phyloP scores from a whole-genome alignment of 305 asterid genomes.

The Fraxinus angustifolia region DNA sequence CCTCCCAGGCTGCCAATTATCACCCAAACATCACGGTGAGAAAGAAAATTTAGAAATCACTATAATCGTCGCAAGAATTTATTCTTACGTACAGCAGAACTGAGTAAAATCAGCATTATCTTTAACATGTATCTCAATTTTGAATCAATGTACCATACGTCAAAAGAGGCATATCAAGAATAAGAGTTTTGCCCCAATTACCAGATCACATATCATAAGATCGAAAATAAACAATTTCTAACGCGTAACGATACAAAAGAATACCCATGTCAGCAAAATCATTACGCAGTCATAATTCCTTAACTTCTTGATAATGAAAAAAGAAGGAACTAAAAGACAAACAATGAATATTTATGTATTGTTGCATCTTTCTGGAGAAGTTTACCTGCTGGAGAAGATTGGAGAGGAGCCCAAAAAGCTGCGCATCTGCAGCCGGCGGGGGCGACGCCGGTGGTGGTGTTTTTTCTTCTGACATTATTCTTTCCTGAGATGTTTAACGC shows the following conservation, averaged over 20 bases:
- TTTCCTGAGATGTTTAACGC: neutral
- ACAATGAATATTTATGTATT: neutral
- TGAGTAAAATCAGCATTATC: neutral
- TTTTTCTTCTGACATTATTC: constrained; percentile 44
- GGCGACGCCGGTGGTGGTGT: constrained; percentile 34
- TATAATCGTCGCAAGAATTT: neutral
- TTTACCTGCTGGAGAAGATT: constrained; percentile 68
- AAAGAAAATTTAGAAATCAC: neutral
- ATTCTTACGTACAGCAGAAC: neutral
- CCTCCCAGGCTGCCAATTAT: neutral
- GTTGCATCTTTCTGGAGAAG: neutral
- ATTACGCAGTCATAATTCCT: constrained; percentile 9
- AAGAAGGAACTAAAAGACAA: neutral
- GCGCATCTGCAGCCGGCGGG: constrained; percentile 49
- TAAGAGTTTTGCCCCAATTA: neutral
- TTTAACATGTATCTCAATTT: neutral
- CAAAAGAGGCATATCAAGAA: neutral
- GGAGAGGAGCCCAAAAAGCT: constrained; percentile 68
- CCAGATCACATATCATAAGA: neutral
- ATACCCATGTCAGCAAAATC: constrained; percentile 4
- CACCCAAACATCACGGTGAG: neutral
- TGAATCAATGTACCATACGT: neutral
- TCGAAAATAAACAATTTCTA: neutral
- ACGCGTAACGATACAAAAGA: neutral
- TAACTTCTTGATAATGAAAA: constrained; percentile 2